Conservation (phyloP, 345 rosid genomes). For the Boechera retrofracta region DNA sequence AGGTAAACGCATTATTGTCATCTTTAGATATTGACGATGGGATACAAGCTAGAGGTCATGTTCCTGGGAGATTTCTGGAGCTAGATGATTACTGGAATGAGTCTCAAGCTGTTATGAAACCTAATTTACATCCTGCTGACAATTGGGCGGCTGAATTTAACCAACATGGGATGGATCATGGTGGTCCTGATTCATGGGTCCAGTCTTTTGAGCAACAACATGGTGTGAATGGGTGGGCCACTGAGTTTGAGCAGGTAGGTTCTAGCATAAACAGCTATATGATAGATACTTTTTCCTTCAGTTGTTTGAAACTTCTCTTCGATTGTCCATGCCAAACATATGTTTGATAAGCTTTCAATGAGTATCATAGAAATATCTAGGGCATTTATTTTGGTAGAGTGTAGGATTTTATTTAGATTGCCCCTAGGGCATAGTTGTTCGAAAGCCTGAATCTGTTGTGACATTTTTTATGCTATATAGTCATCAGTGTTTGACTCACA, state of each 20-base stretch:
- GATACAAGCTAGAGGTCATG: slow-evolving; percentile 66
- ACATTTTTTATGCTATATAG: not conserved
- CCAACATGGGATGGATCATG: slow-evolving; percentile 58
- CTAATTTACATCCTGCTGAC: slow-evolving; percentile 68
- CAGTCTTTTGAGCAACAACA: slow-evolving; percentile 87
- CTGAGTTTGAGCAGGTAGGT: slow-evolving; percentile 92
- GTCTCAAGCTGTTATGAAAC: slow-evolving; percentile 75
- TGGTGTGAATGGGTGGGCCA: slow-evolving; percentile 94
- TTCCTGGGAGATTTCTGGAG: slow-evolving; percentile 81
- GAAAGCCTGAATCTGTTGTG: slow-evolving; percentile 29
- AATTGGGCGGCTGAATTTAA: slow-evolving; percentile 82
- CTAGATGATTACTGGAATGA: slow-evolving; percentile 97
- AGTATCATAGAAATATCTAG: not conserved
- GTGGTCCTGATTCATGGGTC: slow-evolving; percentile 85
- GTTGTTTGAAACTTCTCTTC: slow-evolving; percentile 5
- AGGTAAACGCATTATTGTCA: slow-evolving; percentile 90
- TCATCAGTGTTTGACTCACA: slow-evolving; percentile 17
- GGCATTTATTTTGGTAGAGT: not conserved
- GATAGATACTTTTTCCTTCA: slow-evolving; percentile 4
- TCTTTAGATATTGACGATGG: slow-evolving; percentile 89
- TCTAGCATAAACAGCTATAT: slow-evolving; percentile 19
- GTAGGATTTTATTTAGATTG: slow-evolving; percentile 22
- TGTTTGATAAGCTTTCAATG: slow-evolving; percentile 22
- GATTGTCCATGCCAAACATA: slow-evolving; percentile 5
- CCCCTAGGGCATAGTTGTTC: slow-evolving; percentile 1